phyloP scores from a whole-genome alignment of 129 eudicot genomes.

The Escallonia herrerae region DNA sequence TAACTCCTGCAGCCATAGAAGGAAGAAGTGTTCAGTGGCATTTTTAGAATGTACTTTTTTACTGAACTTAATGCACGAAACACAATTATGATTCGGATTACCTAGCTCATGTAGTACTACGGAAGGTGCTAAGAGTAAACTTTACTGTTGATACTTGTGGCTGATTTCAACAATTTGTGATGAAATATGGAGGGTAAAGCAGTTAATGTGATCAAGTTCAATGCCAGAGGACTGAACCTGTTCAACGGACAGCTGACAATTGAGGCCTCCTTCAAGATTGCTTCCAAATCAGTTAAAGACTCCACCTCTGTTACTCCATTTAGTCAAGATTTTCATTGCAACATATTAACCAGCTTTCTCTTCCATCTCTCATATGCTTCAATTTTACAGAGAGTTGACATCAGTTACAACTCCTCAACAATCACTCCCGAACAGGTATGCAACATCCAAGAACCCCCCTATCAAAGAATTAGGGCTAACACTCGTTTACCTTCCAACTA shows the following conservation, averaged over 20 bases:
- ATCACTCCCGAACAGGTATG: conserved; percentile 79
- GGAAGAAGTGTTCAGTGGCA: too few relatives aligned
- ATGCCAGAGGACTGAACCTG: conserved; percentile 73
- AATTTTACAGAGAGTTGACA: conserved; percentile 59
- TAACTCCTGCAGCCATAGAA: too few relatives aligned
- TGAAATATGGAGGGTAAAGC: conserved; percentile 94
- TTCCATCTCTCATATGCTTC: background rate
- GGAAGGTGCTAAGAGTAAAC: too few relatives aligned
- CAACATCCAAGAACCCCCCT: background rate
- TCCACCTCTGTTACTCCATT: background rate
- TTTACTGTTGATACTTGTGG: too few relatives aligned
- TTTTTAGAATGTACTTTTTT: too few relatives aligned
- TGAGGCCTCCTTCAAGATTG: conserved; percentile 72
- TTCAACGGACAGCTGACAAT: conserved; percentile 73
- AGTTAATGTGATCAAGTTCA: conserved; percentile 79
- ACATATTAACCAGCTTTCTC: too few relatives aligned
- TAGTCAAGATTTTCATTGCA: background rate
- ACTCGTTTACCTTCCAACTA: background rate
- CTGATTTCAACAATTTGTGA: conserved; percentile 20
- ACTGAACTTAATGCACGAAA: too few relatives aligned
- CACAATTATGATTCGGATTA: too few relatives aligned
- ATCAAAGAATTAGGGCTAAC: background rate
- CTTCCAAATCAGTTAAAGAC: conserved; percentile 66
- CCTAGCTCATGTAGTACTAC: too few relatives aligned
- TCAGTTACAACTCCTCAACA: conserved; percentile 48